Evolutionary conservation across 1,284 basidiomycete species (phyloP).

Genomic region (Peniophora sp.): DNA sequence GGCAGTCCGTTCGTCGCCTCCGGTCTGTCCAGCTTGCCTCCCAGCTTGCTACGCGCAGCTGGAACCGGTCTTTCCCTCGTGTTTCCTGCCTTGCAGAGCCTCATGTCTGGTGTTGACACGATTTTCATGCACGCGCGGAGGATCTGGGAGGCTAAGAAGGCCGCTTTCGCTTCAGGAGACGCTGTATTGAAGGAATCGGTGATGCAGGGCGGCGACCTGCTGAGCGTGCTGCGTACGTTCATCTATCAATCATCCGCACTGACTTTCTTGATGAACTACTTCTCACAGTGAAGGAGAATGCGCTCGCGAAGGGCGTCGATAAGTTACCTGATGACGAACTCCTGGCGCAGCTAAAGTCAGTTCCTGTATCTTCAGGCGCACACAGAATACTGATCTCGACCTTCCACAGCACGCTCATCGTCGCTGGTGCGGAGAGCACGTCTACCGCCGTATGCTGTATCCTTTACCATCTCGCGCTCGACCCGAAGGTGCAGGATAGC

Average conservation of each 20-base stretch:
- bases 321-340: conserved; percentile 7
- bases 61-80: background rate
- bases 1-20: background rate
- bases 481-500: conserved; percentile 11
- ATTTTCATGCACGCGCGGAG: conserved; percentile 36
- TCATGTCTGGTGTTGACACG: conserved; percentile 37
- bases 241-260: background rate
- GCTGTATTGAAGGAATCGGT: conserved; percentile 6
- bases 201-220: conserved; percentile 2
- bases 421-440: conserved; percentile 15
- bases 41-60: background rate
- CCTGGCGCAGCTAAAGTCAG: background rate
- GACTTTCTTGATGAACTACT: background rate
- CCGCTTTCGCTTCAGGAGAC: conserved; percentile 24
- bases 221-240: conserved; percentile 1
- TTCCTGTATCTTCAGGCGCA: background rate
- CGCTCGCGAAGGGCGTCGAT: conserved; percentile 5
- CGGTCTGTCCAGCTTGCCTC: background rate
- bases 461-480: conserved; percentile 13
- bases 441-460: conserved; percentile 11
- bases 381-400: background rate
- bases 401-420: conserved; percentile 10
- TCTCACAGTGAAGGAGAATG: conserved; percentile 6
- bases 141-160: conserved; percentile 28
- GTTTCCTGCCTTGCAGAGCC: conserved; percentile 27